phyloP scores from a whole-genome alignment of 164 flowering plant species.

The Chloranthus sessilifolius region DNA sequence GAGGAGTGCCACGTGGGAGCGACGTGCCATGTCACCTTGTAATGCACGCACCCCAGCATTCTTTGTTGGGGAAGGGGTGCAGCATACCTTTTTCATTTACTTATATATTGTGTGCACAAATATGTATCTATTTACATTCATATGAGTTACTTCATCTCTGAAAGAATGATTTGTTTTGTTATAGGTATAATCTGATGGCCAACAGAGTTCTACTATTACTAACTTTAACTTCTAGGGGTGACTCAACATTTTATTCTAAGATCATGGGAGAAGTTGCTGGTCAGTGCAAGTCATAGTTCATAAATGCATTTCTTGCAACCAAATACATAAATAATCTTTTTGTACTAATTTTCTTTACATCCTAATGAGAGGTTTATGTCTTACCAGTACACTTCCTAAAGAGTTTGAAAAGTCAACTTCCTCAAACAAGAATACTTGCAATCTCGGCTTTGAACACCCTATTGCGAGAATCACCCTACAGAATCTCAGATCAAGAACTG shows the following conservation, averaged over 20 bases:
- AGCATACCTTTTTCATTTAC: no score
- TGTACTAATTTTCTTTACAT: conserved; percentile 3
- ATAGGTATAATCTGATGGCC: conserved; percentile 98
- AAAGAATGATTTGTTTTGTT: neutral
- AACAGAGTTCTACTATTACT: conserved; percentile 79
- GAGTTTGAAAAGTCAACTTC: conserved; percentile 87
- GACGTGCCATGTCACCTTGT: no score
- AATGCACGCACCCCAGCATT: no score
- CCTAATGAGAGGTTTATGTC: conserved; percentile 6
- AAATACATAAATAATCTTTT: neutral
- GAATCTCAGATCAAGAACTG: conserved; percentile 31
- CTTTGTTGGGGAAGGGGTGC: no score
- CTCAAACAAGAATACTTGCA: conserved; percentile 95
- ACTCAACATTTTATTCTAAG: conserved; percentile 50
- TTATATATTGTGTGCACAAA: neutral
- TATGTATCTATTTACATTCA: neutral
- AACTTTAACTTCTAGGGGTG: conserved; percentile 79
- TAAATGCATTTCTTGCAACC: conserved; percentile 1
- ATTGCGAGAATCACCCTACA: conserved; percentile 84
- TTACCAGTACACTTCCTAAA: conserved; percentile 84
- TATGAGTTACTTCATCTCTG: neutral
- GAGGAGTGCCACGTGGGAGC: no score
- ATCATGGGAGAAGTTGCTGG: conserved; percentile 79
- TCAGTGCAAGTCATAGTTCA: conserved; percentile 27
- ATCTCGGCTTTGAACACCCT: conserved; percentile 88